These are phyloP conservation scores for Lachancea quebecensis DNA, from an alignment of 805 yeast genomes.

Conservation along the genomic window DNA sequence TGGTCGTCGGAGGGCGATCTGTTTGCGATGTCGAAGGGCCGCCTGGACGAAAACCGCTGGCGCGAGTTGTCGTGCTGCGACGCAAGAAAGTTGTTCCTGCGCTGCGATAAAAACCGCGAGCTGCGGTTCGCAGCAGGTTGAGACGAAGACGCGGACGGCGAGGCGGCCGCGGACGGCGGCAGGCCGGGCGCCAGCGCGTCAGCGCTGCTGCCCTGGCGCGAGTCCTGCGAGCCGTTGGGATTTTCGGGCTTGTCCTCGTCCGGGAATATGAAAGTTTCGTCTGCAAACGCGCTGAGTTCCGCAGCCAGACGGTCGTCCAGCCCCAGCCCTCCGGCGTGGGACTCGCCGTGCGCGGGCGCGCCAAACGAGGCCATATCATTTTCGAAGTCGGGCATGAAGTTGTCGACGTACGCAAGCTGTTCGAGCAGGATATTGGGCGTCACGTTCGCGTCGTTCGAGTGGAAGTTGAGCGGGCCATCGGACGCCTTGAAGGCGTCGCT, in stretches of 20 bases:
- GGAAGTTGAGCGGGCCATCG: constrained; percentile 5
- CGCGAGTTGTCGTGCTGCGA: constrained; percentile 30
- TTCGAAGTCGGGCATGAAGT: constrained; percentile 51
- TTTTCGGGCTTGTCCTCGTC: constrained; percentile 64
- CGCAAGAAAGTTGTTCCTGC: constrained; percentile 25
- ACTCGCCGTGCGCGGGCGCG: constrained; percentile 3
- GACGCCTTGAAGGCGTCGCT: constrained; percentile 1
- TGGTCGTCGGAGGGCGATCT: constrained; percentile 17
- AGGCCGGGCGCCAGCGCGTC: neutral
- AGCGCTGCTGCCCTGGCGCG: constrained; percentile 9
- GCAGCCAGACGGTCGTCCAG: constrained; percentile 49
- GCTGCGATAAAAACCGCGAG: constrained; percentile 24
- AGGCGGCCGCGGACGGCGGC: neutral
- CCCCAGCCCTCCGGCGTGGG: constrained; percentile 21
- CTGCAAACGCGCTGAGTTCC: constrained; percentile 77
- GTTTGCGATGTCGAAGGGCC: no score
- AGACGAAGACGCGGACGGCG: constrained; percentile 3
- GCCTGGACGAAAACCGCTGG: constrained; percentile 23
- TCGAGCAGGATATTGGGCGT: constrained; percentile 49
- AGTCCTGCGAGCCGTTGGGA: constrained; percentile 9
- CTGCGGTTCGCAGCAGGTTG: constrained; percentile 1
- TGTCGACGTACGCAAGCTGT: constrained; percentile 75
- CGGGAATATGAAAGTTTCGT: constrained; percentile 71
- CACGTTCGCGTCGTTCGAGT: constrained; percentile 10
- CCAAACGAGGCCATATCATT: constrained; percentile 6